Evolutionary conservation across 2,329 filamentous ascomycete species (phyloP).

Genomic region (Pseudogymnoascus sp.): DNA sequence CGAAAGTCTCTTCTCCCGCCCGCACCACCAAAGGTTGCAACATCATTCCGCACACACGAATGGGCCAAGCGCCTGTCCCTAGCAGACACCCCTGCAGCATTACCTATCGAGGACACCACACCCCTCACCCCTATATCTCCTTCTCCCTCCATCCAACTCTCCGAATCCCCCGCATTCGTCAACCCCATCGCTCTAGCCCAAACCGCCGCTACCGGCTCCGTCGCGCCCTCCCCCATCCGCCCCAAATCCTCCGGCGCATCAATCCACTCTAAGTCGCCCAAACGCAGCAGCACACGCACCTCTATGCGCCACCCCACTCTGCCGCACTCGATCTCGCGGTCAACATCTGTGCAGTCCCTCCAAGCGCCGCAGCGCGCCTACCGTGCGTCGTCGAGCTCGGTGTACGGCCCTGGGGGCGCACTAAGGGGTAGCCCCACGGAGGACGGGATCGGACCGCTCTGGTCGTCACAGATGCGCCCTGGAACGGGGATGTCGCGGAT

Average conservation of each 20-base stretch:
- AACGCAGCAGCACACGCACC: background rate
- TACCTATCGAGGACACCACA: slow-evolving; percentile 2
- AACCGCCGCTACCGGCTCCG: slow-evolving; percentile 37
- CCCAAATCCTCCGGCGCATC: background rate
- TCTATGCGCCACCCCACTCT: background rate
- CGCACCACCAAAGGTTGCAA: slow-evolving; percentile 67
- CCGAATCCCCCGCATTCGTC: slow-evolving; percentile 20
- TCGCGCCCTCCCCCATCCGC: slow-evolving; percentile 29
- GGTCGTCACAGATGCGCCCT: background rate
- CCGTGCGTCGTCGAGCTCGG: background rate
- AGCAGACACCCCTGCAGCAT: slow-evolving; percentile 57
- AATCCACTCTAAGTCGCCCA: slow-evolving; percentile 1
- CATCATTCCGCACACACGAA: slow-evolving; percentile 86
- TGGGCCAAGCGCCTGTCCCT: slow-evolving; percentile 85
- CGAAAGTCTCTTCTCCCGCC: slow-evolving; percentile 58
- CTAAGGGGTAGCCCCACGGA: background rate
- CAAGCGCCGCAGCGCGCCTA: background rate
- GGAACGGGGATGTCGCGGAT: background rate
- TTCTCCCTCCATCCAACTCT: slow-evolving; percentile 19
- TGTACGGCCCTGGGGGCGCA: background rate
- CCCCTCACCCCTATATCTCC: background rate
- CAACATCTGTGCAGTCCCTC: background rate
- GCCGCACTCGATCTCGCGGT: background rate
- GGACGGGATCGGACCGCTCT: slow-evolving; percentile 1
- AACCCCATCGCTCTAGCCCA: slow-evolving; percentile 22